These are phyloP conservation scores for Kluyveromyces aestuarii DNA, from an alignment of 805 yeast genomes.

Conservation along the genomic window DNA sequence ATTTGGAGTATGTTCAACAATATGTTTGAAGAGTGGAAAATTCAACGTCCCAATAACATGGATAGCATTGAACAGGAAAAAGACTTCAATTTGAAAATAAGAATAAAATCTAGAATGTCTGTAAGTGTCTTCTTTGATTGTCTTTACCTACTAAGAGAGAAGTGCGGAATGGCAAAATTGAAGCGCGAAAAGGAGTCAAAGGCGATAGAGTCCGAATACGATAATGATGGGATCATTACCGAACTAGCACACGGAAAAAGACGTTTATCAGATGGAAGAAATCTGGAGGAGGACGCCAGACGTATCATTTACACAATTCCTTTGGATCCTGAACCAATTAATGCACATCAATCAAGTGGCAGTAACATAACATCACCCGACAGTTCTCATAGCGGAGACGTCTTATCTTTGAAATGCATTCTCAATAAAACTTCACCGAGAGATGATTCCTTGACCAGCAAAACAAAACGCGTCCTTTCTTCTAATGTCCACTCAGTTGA, in stretches of 20 bases:
- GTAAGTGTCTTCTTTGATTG: constrained; percentile 92
- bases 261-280: constrained; percentile 43
- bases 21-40: constrained; percentile 44
- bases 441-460: constrained; percentile 2
- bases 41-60: constrained; percentile 18
- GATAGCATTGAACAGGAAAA: constrained; percentile 16
- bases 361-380: constrained; percentile 13
- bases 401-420: constrained; percentile 12
- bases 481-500: neutral
- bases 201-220: constrained; percentile 17
- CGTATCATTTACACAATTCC: constrained; percentile 72
- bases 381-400: constrained; percentile 11
- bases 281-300: constrained; percentile 67
- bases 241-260: constrained; percentile 28
- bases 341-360: constrained; percentile 18
- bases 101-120: constrained; percentile 76
- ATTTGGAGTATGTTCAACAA: constrained; percentile 83
- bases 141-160: constrained; percentile 72
- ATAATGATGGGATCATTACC: constrained; percentile 30
- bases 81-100: constrained; percentile 36
- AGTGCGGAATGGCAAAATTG: constrained; percentile 75
- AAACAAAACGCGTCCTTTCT: neutral
- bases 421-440: constrained; percentile 14
- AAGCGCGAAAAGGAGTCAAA: constrained; percentile 26
- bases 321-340: constrained; percentile 72